Evolutionary conservation across 345 rosid genomes (phyloP).

Genomic region (Moricandia moricandioides): DNA sequence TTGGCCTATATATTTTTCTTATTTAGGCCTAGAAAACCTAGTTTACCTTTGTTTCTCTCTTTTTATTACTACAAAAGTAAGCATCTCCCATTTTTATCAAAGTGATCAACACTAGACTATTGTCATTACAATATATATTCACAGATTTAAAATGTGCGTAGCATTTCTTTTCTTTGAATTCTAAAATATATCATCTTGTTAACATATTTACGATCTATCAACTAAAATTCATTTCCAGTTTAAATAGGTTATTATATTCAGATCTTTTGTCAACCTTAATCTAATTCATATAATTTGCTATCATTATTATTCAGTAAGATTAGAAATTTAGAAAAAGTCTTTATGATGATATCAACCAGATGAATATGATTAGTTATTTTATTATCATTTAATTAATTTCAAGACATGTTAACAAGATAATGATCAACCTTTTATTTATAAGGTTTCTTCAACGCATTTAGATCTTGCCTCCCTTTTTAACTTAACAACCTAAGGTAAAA

Average conservation of each 20-base stretch:
- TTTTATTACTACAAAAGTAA: not conserved
- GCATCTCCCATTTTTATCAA: not conserved
- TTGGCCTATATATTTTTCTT: too few relatives aligned
- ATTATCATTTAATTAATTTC: not conserved
- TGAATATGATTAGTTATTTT: slow-evolving; percentile 10
- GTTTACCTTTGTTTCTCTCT: too few relatives aligned
- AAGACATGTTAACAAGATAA: slow-evolving; percentile 22
- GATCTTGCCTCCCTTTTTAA: not conserved
- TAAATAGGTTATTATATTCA: not conserved
- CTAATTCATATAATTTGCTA: slow-evolving; percentile 1
- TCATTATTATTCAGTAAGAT: slow-evolving; percentile 30
- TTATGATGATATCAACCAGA: slow-evolving; percentile 32
- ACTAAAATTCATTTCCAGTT: too few relatives aligned
- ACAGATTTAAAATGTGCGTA: too few relatives aligned
- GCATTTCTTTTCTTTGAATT: not conserved
- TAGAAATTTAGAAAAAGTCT: slow-evolving; percentile 13
- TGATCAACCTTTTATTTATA: slow-evolving; percentile 5
- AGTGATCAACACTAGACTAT: not conserved
- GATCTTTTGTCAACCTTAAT: not conserved
- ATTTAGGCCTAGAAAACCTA: too few relatives aligned
- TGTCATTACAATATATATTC: not conserved
- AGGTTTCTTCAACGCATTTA: not conserved
- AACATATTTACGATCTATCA: not conserved
- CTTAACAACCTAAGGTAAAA: not conserved
- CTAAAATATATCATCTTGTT: not conserved